Conservation (phyloP, 331 rosid genomes). For the Saraca asoca region DNA sequence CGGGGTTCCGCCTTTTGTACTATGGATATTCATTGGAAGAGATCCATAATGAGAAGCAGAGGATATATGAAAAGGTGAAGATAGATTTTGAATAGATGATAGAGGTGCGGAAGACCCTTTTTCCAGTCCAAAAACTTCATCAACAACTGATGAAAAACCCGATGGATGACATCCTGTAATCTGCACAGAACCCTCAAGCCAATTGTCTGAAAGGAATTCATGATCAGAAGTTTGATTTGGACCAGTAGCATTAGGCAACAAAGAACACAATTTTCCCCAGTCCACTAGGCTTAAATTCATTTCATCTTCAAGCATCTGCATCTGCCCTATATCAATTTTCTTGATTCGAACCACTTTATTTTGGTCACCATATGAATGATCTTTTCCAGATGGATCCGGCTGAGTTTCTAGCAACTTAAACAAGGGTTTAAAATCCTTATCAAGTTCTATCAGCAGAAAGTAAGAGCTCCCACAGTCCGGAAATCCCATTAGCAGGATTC, state of each 20-base stretch:
- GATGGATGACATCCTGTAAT: slow-evolving; percentile 65
- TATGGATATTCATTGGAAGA: slow-evolving; percentile 54
- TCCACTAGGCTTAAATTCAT: slow-evolving; percentile 79
- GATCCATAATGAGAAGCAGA: slow-evolving; percentile 69
- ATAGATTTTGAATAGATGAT: slow-evolving; percentile 48
- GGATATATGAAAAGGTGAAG: slow-evolving; percentile 60
- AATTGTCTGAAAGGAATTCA: slow-evolving; percentile 56
- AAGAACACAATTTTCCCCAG: slow-evolving; percentile 61
- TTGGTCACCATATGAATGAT: slow-evolving; percentile 55
- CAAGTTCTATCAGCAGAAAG: slow-evolving; percentile 84
- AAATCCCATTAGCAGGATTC: slow-evolving; percentile 84
- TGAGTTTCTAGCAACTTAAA: slow-evolving; percentile 87
- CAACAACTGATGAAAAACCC: slow-evolving; percentile 90
- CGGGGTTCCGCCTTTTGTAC: slow-evolving; percentile 60
- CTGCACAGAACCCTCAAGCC: slow-evolving; percentile 59
- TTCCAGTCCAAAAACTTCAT: slow-evolving; percentile 88
- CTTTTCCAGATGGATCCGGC: slow-evolving; percentile 63
- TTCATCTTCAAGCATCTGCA: slow-evolving; percentile 92
- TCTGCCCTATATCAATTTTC: slow-evolving; percentile 76
- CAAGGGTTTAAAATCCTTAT: slow-evolving; percentile 85
- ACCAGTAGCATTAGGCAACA: slow-evolving; percentile 51
- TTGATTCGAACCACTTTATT: slow-evolving; percentile 65
- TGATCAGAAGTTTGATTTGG: slow-evolving; percentile 60
- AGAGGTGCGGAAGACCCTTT: slow-evolving; percentile 65
- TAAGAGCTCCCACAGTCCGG: slow-evolving; percentile 91